Evolutionary conservation across 1,139 yeast species (phyloP), one percentile per base, ranked within the genome.

Genomic region (Pichiaceae sp.): DNA sequence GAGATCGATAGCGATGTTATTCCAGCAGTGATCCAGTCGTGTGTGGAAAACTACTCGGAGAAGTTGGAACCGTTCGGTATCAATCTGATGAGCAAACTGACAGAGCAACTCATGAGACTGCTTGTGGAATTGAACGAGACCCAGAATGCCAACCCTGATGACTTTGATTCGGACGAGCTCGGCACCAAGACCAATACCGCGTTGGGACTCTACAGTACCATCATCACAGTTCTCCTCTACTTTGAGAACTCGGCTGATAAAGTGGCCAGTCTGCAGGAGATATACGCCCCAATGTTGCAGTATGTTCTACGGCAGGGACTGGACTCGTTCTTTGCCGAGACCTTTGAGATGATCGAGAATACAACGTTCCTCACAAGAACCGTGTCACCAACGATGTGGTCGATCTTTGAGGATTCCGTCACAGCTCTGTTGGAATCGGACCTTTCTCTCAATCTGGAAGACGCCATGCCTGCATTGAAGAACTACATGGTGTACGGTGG

Each of bases 11-110:
- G 82, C 43, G 98, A 91, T 56, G 75, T 91, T 2, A 72, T 91
- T 28, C 76, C 95, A 15, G 84, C 82, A 27, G 96, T 91, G 14
- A 86, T 91, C 83, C 97, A 91, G 63, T 96, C 89, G 50, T 81
- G 94, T 56, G 97, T 91, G 18, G 96, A 89, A 52, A 77, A 74
- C 40, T 91, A 82, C 57, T 72, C 95, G 3, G 85, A 79, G 47
- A 95, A 89, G 58, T 66, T 91, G 46, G 93, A 89, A 48, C 97
- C 98, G 23, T 91, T 89, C 60, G 96, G 97, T 7, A 78, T 83
- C 31, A 93, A 85, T 47, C 68, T 91, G 50, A 86, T 89, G 72
- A 70, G 69, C 29, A 87, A 82, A 51, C 64, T 91, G 48, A 78
- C 81, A 21, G 82, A 79, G 42, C 96, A 89, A 56, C 80, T 87